Evolutionary conservation across 345 rosid species (phyloP).

Genomic region (Eutrema heterophyllum): DNA sequence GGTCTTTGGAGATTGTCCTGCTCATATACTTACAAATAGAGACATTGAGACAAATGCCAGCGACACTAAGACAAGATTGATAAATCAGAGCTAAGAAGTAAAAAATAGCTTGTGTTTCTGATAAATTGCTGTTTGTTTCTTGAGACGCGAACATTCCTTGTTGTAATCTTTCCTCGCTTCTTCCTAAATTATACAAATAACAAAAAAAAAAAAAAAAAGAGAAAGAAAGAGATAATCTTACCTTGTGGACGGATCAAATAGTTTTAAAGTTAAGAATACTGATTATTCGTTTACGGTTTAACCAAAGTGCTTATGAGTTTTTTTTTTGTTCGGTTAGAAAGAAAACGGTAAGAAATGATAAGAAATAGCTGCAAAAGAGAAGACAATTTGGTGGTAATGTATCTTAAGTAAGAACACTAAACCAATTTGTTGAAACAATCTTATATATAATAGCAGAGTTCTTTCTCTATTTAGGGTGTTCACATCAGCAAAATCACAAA

Average conservation of each 20-base stretch:
- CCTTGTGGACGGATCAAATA: background rate
- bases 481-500: too few relatives aligned
- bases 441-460: too few relatives aligned
- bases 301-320: too few relatives aligned
- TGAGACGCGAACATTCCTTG: background rate
- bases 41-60: slow-evolving; percentile 8
- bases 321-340: too few relatives aligned
- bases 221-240: background rate
- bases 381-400: too few relatives aligned
- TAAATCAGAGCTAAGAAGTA: background rate
- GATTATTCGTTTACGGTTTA: too few relatives aligned
- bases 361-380: too few relatives aligned
- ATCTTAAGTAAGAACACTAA: too few relatives aligned
- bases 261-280: background rate
- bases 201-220: background rate
- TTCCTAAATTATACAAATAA: background rate
- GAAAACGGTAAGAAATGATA: too few relatives aligned
- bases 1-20: slow-evolving; percentile 31
- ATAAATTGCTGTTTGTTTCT: background rate
- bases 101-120: background rate
- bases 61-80: slow-evolving; percentile 1
- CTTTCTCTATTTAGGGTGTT: too few relatives aligned
- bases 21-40: background rate
- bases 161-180: background rate
- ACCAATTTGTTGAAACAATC: too few relatives aligned